phyloP scores from a whole-genome alignment of 164 flowering plant species.

The Vitis labrusca region DNA sequence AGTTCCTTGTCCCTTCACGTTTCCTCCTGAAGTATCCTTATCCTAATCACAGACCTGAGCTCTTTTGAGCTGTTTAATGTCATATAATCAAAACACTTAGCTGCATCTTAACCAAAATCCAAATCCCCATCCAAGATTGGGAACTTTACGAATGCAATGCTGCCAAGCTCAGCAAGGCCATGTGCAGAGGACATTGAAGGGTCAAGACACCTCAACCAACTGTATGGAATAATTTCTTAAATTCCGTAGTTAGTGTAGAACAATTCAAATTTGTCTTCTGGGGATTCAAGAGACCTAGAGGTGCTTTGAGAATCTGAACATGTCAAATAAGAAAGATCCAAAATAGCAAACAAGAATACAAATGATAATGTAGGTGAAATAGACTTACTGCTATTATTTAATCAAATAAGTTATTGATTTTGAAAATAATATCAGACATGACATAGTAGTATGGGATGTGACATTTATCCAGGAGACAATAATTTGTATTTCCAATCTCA shows the following conservation, averaged over 20 bases:
- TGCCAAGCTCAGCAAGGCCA: constrained; percentile 86
- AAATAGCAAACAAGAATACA: not conserved
- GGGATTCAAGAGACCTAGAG: constrained; percentile 76
- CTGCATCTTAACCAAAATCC: constrained; percentile 92
- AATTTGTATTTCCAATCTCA: too few relatives aligned
- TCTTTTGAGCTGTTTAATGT: constrained; percentile 53
- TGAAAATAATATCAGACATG: too few relatives aligned
- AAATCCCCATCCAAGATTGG: constrained; percentile 81
- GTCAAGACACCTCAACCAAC: constrained; percentile 71
- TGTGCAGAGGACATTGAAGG: constrained; percentile 74
- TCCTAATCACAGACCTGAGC: constrained; percentile 75
- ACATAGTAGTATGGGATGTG: too few relatives aligned
- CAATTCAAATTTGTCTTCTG: constrained; percentile 75
- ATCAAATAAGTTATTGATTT: too few relatives aligned
- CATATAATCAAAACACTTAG: constrained; percentile 58
- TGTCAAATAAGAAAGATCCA: not conserved
- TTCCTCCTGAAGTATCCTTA: constrained; percentile 85
- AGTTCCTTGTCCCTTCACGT: constrained; percentile 91
- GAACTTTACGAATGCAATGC: constrained; percentile 82
- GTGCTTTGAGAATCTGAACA: constrained; percentile 79
- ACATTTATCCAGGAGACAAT: too few relatives aligned
- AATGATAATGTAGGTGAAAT: too few relatives aligned
- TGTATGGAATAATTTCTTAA: constrained; percentile 76
- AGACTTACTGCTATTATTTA: too few relatives aligned
- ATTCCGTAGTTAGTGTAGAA: constrained; percentile 95